Conservation (phyloP, 805 yeast genomes). For the Huiozyma sinensis region DNA sequence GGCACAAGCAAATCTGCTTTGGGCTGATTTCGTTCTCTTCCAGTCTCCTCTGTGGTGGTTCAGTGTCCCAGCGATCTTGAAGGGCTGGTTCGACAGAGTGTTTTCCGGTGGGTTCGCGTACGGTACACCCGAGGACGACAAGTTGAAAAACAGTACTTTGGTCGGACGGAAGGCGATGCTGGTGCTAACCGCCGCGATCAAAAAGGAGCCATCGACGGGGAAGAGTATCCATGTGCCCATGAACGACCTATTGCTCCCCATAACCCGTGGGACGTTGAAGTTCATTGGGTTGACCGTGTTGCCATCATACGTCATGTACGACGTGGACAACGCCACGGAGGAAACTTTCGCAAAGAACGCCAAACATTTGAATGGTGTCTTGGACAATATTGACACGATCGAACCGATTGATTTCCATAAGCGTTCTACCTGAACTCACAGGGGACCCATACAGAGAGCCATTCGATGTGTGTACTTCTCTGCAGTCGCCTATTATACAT, state of each 20-base stretch:
- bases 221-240: slow-evolving; percentile 16
- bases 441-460: too few relatives aligned
- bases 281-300: slow-evolving; percentile 16
- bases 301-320: slow-evolving; percentile 11
- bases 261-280: slow-evolving; percentile 14
- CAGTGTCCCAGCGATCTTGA: slow-evolving; percentile 20
- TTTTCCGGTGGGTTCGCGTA: slow-evolving; percentile 16
- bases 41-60: slow-evolving; percentile 23
- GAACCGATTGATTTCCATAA: slow-evolving; percentile 11
- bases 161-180: slow-evolving; percentile 14
- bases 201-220: slow-evolving; percentile 4
- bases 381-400: slow-evolving; percentile 4
- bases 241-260: slow-evolving; percentile 16
- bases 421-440: not conserved
- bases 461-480: too few relatives aligned
- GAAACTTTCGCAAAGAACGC: slow-evolving; percentile 1
- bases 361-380: not conserved
- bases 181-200: slow-evolving; percentile 10
- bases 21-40: slow-evolving; percentile 18
- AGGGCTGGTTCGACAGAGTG: slow-evolving; percentile 23
- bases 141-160: slow-evolving; percentile 15
- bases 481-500: too few relatives aligned
- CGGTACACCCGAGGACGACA: slow-evolving; percentile 5
- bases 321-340: slow-evolving; percentile 6
- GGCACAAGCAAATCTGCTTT: slow-evolving; percentile 18